phyloP scores from a whole-genome alignment of 768 basidiomycete species.

The Tephrocybe sp. region DNA sequence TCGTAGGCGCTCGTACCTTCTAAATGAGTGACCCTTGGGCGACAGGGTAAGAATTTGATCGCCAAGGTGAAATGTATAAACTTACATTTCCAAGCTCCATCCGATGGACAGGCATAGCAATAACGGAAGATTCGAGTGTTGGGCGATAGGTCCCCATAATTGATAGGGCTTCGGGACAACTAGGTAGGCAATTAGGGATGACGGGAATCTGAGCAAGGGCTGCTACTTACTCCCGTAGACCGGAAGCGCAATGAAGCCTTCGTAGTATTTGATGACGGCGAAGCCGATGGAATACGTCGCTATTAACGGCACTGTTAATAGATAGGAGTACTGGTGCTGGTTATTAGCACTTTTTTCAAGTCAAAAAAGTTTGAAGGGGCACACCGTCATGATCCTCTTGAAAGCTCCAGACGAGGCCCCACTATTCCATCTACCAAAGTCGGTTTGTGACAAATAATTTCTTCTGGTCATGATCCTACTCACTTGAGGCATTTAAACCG shows the following conservation, averaged over 20 bases:
- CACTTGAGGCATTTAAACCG: slow-evolving; percentile 71
- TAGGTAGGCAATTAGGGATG: slow-evolving; percentile 23
- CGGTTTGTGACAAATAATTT: background rate
- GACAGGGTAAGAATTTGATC: background rate
- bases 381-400: slow-evolving; percentile 82
- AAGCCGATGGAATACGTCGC: slow-evolving; percentile 60
- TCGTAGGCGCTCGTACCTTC: slow-evolving; percentile 51
- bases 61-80: background rate
- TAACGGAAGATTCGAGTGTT: slow-evolving; percentile 59
- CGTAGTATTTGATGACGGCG: slow-evolving; percentile 66
- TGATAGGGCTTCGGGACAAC: slow-evolving; percentile 65
- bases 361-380: slow-evolving; percentile 16
- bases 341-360: background rate
- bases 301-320: slow-evolving; percentile 60
- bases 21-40: slow-evolving; percentile 66
- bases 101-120: slow-evolving; percentile 59
- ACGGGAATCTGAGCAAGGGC: slow-evolving; percentile 12
- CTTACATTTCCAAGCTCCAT: slow-evolving; percentile 79
- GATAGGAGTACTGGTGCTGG: slow-evolving; percentile 61
- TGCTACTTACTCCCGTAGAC: slow-evolving; percentile 44
- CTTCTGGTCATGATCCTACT: slow-evolving; percentile 14
- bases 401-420: slow-evolving; percentile 70
- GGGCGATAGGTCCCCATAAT: slow-evolving; percentile 48
- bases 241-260: slow-evolving; percentile 55
- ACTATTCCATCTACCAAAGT: slow-evolving; percentile 59